Conservation (phyloP, 2,329 filamentous ascomycete genomes). For the Cadophora gregata region DNA sequence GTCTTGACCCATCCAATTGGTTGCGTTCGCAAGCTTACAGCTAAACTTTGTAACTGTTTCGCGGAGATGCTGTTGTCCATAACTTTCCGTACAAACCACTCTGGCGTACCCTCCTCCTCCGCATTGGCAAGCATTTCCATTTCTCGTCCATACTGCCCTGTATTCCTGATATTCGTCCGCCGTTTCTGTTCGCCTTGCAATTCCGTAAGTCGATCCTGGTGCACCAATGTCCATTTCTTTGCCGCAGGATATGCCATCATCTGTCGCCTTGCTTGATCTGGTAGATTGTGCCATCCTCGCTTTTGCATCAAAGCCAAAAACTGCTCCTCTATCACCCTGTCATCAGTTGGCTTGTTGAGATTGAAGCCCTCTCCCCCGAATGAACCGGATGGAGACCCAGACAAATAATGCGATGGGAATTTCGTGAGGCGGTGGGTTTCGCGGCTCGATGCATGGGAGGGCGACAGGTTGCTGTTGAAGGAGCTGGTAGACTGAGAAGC, state of each 20-base stretch:
- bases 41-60: constrained; percentile 90
- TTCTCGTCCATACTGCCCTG: constrained; percentile 72
- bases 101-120: constrained; percentile 93
- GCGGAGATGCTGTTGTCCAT: constrained; percentile 94
- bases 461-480: constrained; percentile 56
- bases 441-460: constrained; percentile 43
- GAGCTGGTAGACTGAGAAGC: constrained; percentile 63
- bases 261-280: constrained; percentile 90
- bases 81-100: constrained; percentile 97
- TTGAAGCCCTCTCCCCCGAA: constrained; percentile 52
- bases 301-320: constrained; percentile 96
- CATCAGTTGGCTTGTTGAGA: constrained; percentile 77
- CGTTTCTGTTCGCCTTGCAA: constrained; percentile 94
- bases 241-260: constrained; percentile 94
- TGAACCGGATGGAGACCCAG: constrained; percentile 31
- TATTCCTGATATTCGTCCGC: constrained; percentile 72
- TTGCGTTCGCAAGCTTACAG: constrained; percentile 93
- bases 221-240: constrained; percentile 97
- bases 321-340: constrained; percentile 85
- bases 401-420: constrained; percentile 47
- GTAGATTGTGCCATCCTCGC: constrained; percentile 94
- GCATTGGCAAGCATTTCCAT: constrained; percentile 76
- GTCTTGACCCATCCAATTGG: constrained; percentile 97
- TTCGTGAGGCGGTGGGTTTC: constrained; percentile 65
- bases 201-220: constrained; percentile 93